Percentiles rank a stretch among this genome's conserved stretches.
phyloP scores from a whole-genome alignment of 2,329 filamentous ascomycete species.

The Beauveria asiatica region DNA sequence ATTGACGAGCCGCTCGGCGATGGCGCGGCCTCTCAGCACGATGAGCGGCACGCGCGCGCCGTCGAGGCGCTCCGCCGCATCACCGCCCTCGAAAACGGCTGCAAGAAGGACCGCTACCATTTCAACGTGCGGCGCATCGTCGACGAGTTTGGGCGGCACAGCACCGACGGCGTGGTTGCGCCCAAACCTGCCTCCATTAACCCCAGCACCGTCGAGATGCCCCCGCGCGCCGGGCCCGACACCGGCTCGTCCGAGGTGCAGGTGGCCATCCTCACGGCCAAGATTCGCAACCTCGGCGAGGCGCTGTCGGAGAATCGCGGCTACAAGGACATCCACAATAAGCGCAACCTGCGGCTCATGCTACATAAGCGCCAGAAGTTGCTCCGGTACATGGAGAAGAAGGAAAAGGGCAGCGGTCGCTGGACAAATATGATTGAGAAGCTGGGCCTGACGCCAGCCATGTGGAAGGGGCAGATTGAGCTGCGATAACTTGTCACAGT shows the following conservation, averaged over 20 bases:
- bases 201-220: constrained; percentile 32
- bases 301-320: constrained; percentile 59
- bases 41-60: constrained; percentile 55
- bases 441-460: constrained; percentile 77
- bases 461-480: constrained; percentile 81
- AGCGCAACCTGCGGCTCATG: constrained; percentile 76
- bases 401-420: constrained; percentile 82
- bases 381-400: constrained; percentile 74
- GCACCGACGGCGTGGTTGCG: constrained; percentile 64
- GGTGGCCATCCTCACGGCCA: constrained; percentile 87
- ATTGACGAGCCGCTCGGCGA: constrained; percentile 32
- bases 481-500: constrained; percentile 20
- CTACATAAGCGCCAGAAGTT: constrained; percentile 86
- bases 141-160: constrained; percentile 81
- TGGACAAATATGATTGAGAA: constrained; percentile 82
- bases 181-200: constrained; percentile 47
- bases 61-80: constrained; percentile 72
- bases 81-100: constrained; percentile 66
- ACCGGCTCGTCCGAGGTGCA: constrained; percentile 97
- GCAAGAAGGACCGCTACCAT: constrained; percentile 67
- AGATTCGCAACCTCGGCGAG: constrained; percentile 75
- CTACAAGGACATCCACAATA: constrained; percentile 87
- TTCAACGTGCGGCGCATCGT: constrained; percentile 81
- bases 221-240: constrained; percentile 69
- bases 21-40: constrained; percentile 34